phyloP scores from a whole-genome alignment of 192 early-diverging fungal species.

The Polychytrium aggregatum region DNA sequence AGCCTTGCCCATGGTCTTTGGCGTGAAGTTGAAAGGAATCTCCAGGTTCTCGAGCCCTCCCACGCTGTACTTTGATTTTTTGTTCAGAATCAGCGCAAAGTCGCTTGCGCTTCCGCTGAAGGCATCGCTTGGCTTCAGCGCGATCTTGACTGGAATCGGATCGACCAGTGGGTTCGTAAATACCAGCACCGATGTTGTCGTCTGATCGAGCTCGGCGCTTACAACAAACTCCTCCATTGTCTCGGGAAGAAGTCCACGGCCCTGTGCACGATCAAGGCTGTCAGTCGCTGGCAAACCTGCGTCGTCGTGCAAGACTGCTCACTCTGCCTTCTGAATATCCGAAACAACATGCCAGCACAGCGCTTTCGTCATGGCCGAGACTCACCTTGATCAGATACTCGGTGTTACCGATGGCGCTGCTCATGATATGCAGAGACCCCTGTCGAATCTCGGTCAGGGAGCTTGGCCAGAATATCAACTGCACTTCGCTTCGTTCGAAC shows the following conservation, averaged over 20 bases:
- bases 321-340: not conserved
- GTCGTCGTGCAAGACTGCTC: conserved; percentile 1
- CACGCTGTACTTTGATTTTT: conserved; percentile 14
- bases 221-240: conserved; percentile 20
- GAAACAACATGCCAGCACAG: not conserved
- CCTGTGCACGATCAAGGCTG: conserved; percentile 9
- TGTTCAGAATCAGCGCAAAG: conserved; percentile 19
- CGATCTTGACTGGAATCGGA: conserved; percentile 24
- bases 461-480: conserved; percentile 39
- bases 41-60: conserved; percentile 26
- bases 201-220: conserved; percentile 16
- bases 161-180: conserved; percentile 35
- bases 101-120: not conserved
- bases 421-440: conserved; percentile 7
- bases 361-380: not conserved
- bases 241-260: conserved; percentile 23
- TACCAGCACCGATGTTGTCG: conserved; percentile 17
- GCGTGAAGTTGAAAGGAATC: conserved; percentile 32
- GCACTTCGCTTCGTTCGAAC: conserved; percentile 18
- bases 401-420: conserved; percentile 18
- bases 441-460: conserved; percentile 20
- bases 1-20: conserved; percentile 20
- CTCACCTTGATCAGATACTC: conserved; percentile 19
- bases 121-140: conserved; percentile 3
- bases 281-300: not conserved